Evolutionary conservation across 2,329 filamentous ascomycete species (phyloP).

Genomic region (Paraphaeosphaeria minitans): DNA sequence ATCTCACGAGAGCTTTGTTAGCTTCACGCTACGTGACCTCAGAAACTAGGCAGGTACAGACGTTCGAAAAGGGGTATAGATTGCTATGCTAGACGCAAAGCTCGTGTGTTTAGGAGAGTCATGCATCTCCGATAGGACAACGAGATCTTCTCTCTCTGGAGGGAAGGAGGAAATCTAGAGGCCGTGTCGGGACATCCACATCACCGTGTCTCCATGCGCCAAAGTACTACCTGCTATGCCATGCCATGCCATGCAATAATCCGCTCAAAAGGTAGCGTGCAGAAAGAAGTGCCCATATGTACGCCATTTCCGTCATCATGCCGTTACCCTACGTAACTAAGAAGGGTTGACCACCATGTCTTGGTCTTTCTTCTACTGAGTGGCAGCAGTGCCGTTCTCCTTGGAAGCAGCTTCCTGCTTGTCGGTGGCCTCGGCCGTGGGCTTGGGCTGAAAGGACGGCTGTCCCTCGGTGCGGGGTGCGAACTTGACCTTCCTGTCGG

Average conservation of each 20-base stretch:
- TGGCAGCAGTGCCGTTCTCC: neutral
- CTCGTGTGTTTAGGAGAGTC: neutral
- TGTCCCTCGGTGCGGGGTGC: constrained; percentile 5
- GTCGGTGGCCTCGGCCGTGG: neutral
- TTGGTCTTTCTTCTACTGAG: constrained; percentile 7
- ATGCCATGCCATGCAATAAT: constrained; percentile 10
- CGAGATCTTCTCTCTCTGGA: too few relatives aligned
- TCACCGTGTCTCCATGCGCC: constrained; percentile 6
- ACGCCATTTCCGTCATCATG: constrained; percentile 6
- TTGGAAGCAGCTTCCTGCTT: neutral
- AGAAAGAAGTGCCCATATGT: constrained; percentile 1
- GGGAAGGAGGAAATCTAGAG: constrained; percentile 4
- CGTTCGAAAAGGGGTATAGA: constrained; percentile 4
- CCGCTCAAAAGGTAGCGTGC: constrained; percentile 2
- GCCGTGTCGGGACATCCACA: neutral
- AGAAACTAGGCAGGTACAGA: neutral
- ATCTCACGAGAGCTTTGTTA: neutral
- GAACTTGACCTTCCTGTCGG: constrained; percentile 55
- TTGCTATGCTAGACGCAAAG: neutral
- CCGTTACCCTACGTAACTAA: constrained; percentile 2
- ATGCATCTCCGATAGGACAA: neutral
- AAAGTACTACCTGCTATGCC: constrained; percentile 10
- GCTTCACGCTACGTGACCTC: neutral
- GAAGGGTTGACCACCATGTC: constrained; percentile 10
- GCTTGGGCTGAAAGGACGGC: constrained; percentile 4